Conservation (phyloP, 2,329 filamentous ascomycete species). For the Trichoderma simmonsii region DNA sequence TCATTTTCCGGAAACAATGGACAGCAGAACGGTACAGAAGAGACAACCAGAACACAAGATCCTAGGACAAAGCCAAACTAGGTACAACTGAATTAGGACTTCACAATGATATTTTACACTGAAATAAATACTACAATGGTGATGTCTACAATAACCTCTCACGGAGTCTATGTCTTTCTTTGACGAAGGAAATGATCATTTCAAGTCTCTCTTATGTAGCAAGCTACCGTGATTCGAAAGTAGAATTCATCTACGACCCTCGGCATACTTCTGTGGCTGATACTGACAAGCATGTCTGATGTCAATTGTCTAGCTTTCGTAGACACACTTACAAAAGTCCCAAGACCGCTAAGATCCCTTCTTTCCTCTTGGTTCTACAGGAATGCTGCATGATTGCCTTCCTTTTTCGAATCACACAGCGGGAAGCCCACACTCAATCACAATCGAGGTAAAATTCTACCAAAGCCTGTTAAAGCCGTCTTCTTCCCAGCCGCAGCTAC, state of each 20-base stretch:
- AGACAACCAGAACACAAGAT: not conserved
- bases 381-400: not conserved
- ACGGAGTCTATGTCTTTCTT: no score
- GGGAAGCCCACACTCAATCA: not conserved
- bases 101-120: not conserved
- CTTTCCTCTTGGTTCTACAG: not conserved
- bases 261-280: not conserved
- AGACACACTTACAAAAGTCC: not conserved
- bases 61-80: not conserved
- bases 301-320: not conserved
- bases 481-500: not conserved
- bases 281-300: not conserved
- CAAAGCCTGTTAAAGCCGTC: no score
- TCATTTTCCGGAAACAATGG: not conserved
- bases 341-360: not conserved
- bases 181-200: not conserved
- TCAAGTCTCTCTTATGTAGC: not conserved
- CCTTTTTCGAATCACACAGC: not conserved
- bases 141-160: not conserved
- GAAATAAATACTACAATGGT: not conserved
- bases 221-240: not conserved
- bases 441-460: not conserved
- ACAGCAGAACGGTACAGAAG: not conserved
- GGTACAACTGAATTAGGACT: not conserved
- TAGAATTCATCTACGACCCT: not conserved